Base-by-base conservation (phyloP, 1,139 yeast genomes). In the Yamadazyma atmosphaerica region DNA sequence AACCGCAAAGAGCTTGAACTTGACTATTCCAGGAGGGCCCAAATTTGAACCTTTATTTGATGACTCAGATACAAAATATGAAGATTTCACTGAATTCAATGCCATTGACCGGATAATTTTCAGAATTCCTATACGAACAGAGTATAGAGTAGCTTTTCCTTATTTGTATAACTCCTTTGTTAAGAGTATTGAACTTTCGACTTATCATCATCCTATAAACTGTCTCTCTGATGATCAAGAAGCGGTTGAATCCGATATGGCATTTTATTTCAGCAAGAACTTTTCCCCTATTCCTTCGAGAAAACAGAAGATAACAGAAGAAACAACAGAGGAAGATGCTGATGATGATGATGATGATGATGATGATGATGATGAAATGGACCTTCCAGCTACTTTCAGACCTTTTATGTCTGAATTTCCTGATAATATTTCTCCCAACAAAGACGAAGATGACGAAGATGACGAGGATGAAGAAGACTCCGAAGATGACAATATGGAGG, bases 1-100 rank as follows among this genome's bases (percentile, higher is more conserved):
- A 56, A 89, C 97, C 0, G 95, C 98, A 1, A 92, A 92, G 54
- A 92, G 95, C 6, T 70, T 94, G 42, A 89, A 89, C 54, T 74
- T 83, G 37, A 83, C 95, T 1, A 71, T 92, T 29, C 97, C 97
- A 0, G 96, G 96, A 3, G 99, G 98, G 0, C 98, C 99, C 4
- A 87, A 84, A 55, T 92, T 90, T 60, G 98, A 90, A 60, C 96
- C 96, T 0, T 61, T 90, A n/a, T 81, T 71, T 61, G 81, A 82
- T 42, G 85, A 83, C 39, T 59, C 60, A 23, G 68, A 70, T 24
- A 81, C 83, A 3, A 83, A 77, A 30, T 67, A 67, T 36, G 95
- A 85, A 45, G 97, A 89, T 54, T 85, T 77, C 57, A 87, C 88
- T 35, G 98, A 92, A 57, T 90, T 92, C 62, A 89, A 90, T 55